Percentiles rank a stretch among this genome's conserved stretches.
phyloP scores from a whole-genome alignment of 371 early-diverging fungal genomes.

The Rhizopus stolonifer region DNA sequence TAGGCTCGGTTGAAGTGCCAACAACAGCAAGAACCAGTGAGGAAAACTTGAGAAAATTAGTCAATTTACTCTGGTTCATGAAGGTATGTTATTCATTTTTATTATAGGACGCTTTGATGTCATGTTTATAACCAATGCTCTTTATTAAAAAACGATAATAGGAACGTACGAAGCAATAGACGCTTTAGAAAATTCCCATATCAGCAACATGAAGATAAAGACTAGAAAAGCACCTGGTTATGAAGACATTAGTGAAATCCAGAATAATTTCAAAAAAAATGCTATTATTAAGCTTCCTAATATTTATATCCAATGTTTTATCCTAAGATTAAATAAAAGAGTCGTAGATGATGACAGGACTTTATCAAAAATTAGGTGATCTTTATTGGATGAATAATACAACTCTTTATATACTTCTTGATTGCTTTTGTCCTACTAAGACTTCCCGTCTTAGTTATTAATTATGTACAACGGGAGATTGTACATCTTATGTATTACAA shows the following conservation, averaged over 20 bases:
- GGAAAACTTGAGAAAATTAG: slow-evolving; percentile 17
- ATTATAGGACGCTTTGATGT: slow-evolving; percentile 18
- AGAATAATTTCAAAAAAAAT: slow-evolving; percentile 21
- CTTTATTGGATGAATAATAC: too few relatives aligned
- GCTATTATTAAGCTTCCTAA: slow-evolving; percentile 11
- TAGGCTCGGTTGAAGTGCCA: slow-evolving; percentile 15
- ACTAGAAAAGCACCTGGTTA: slow-evolving; percentile 18
- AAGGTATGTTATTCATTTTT: slow-evolving; percentile 20
- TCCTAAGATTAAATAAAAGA: too few relatives aligned
- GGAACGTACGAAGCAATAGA: slow-evolving; percentile 18
- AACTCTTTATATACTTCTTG: too few relatives aligned
- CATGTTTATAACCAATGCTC: slow-evolving; percentile 14
- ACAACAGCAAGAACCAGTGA: slow-evolving; percentile 16
- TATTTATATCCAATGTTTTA: slow-evolving; percentile 17
- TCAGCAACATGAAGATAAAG: slow-evolving; percentile 20
- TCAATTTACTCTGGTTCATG: slow-evolving; percentile 16
- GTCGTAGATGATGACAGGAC: too few relatives aligned
- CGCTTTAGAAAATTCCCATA: slow-evolving; percentile 16
- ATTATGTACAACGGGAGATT: too few relatives aligned
- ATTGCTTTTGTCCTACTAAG: too few relatives aligned
- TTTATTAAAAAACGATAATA: slow-evolving; percentile 18
- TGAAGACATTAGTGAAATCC: slow-evolving; percentile 18
- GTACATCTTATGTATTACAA: too few relatives aligned
- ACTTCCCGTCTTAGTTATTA: too few relatives aligned
- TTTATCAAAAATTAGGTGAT: too few relatives aligned